A percentile compares a stretch with the other conserved stretches of the same genome.
Evolutionary conservation across 2,329 filamentous ascomycete species (phyloP).

Genomic region (Colletotrichum sp.): DNA sequence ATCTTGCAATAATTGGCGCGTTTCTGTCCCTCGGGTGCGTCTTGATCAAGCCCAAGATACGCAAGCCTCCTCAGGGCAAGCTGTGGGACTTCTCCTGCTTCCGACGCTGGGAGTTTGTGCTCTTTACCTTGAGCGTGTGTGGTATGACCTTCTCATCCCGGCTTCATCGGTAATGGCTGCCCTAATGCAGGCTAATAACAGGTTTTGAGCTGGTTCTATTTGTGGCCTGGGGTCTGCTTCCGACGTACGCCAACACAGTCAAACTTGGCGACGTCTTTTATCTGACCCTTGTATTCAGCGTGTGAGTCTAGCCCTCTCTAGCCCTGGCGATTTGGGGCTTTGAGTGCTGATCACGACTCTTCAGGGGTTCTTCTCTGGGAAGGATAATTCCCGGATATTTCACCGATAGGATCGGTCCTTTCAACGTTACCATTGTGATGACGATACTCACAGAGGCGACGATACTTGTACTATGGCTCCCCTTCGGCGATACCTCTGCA

Average conservation of each 20-base stretch:
- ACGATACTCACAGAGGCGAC: conserved; percentile 26
- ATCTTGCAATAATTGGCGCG: conserved; percentile 25
- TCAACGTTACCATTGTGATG: conserved; percentile 30
- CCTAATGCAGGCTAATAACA: conserved; percentile 12
- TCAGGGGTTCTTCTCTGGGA: conserved; percentile 30
- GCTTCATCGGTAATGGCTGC: background rate
- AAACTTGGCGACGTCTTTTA: conserved; percentile 29
- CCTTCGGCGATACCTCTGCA: conserved; percentile 25
- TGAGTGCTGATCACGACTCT: background rate
- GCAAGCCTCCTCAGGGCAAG: background rate
- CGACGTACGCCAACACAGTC: conserved; percentile 28
- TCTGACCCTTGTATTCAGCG: conserved; percentile 33
- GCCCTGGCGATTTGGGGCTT: background rate
- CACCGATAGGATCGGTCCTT: conserved; percentile 24
- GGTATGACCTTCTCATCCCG: conserved; percentile 21
- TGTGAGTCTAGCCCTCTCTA: conserved; percentile 26
- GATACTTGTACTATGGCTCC: conserved; percentile 29
- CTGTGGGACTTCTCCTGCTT: conserved; percentile 20
- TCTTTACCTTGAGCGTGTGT: conserved; percentile 29
- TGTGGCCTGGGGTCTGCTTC: conserved; percentile 34
- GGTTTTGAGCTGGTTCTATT: conserved; percentile 35
- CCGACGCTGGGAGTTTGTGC: conserved; percentile 27
- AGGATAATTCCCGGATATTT: conserved; percentile 29
- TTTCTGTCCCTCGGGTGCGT: conserved; percentile 24
- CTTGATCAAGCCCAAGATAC: conserved; percentile 22